Percentiles rank a stretch among this genome's conserved stretches.
These are phyloP conservation scores for Nymphaea thermarum DNA, from an alignment of 164 flowering plant species.

Conservation along the genomic window DNA sequence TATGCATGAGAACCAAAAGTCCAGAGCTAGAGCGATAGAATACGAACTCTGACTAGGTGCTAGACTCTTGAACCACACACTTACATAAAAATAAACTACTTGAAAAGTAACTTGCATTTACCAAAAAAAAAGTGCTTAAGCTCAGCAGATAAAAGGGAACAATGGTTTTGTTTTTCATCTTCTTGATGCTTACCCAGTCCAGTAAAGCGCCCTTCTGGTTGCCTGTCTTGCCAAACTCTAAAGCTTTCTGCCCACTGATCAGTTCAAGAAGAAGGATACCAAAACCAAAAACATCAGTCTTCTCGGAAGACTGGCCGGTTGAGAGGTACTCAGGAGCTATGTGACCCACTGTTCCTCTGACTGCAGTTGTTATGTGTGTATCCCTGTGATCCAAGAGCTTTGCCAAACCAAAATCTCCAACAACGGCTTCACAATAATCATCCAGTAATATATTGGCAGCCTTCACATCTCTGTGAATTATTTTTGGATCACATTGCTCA, in stretches of 20 bases:
- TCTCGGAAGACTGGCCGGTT: conserved; percentile 92
- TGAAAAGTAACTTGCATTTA: too few species aligned
- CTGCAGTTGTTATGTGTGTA: conserved; percentile 92
- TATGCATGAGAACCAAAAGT: too few species aligned
- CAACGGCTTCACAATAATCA: conserved; percentile 81
- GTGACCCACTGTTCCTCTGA: conserved; percentile 89
- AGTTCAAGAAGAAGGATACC: conserved; percentile 91
- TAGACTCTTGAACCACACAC: too few species aligned
- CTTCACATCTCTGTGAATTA: conserved; percentile 85
- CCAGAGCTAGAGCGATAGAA: too few species aligned
- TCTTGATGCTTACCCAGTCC: conserved; percentile 56
- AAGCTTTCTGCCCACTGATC: conserved; percentile 78
- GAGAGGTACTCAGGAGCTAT: conserved; percentile 96
- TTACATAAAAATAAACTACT: too few species aligned
- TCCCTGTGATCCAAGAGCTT: conserved; percentile 90
- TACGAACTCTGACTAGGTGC: too few species aligned
- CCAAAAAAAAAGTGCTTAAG: too few species aligned
- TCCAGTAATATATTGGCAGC: conserved; percentile 89
- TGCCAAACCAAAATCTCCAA: conserved; percentile 90
- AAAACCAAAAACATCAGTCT: conserved; percentile 89
- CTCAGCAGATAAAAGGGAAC: too few species aligned
- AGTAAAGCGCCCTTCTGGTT: conserved; percentile 87
- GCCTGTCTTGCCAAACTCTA: conserved; percentile 79
- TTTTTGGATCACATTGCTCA: conserved; percentile 95
- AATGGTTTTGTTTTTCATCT: too few species aligned